These are phyloP conservation scores for Trypanosomatidae sp. DNA, from an alignment of 208 protist genomes.

Conservation along the genomic window DNA sequence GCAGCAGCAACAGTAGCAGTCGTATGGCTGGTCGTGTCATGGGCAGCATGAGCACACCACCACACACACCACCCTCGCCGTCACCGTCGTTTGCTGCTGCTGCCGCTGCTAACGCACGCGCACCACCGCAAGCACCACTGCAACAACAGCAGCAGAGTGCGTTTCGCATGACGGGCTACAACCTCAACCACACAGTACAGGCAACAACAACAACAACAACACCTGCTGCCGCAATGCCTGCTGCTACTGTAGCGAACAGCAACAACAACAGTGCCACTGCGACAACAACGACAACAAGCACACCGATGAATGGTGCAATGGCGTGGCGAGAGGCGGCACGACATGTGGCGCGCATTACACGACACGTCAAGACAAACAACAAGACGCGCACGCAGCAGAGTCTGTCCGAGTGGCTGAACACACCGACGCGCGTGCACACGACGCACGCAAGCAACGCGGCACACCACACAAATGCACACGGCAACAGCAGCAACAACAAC, in stretches of 20 bases:
- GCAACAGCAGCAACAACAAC: neutral
- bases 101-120: too few relatives aligned
- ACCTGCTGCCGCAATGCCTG: neutral
- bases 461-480: neutral
- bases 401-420: conserved; percentile 61
- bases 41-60: too few relatives aligned
- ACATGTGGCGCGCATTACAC: conserved; percentile 34
- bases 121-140: too few relatives aligned
- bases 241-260: too few relatives aligned
- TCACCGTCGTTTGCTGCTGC: too few relatives aligned
- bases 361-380: conserved; percentile 16
- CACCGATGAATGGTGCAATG: conserved; percentile 8
- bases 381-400: conserved; percentile 29
- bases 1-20: neutral
- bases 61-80: too few relatives aligned
- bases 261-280: too few relatives aligned
- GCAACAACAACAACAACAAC: too few relatives aligned
- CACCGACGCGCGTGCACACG: neutral
- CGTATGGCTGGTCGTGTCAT: too few relatives aligned
- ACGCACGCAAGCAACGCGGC: neutral
- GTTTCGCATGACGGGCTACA: too few relatives aligned
- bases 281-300: neutral
- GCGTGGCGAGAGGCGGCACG: conserved; percentile 46
- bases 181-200: too few relatives aligned
- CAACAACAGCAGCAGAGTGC: too few relatives aligned